These are phyloP conservation scores for Beauveria scarabaeidicola DNA, from an alignment of 2,329 filamentous ascomycete species.

Conservation along the genomic window DNA sequence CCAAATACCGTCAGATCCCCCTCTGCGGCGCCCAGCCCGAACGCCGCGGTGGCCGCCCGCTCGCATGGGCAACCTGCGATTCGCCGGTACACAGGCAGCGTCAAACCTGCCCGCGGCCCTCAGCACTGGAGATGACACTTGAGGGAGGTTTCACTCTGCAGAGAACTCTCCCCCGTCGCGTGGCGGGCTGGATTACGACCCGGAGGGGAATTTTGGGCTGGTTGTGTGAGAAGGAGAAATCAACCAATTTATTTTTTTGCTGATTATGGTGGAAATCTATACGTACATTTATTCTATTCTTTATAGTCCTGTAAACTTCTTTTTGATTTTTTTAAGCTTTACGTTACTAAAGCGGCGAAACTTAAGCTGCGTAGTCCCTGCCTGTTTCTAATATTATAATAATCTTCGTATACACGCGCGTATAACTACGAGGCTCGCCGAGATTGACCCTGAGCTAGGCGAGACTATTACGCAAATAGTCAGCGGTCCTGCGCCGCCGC, in stretches of 20 bases:
- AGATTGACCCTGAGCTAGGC: slow-evolving; percentile 65
- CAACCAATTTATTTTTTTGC: slow-evolving; percentile 32
- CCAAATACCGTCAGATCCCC: slow-evolving; percentile 49
- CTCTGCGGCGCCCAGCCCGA: slow-evolving; percentile 57
- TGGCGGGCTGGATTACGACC: slow-evolving; percentile 62
- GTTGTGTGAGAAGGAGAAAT: slow-evolving; percentile 46
- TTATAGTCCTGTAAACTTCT: neutral
- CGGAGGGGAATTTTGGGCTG: slow-evolving; percentile 49
- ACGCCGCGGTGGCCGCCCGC: slow-evolving; percentile 57
- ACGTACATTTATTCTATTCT: neutral
- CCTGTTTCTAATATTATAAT: fast-evolving
- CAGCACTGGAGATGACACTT: slow-evolving; percentile 62
- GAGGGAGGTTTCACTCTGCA: slow-evolving; percentile 67
- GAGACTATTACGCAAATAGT: slow-evolving; percentile 61
- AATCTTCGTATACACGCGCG: slow-evolving; percentile 55
- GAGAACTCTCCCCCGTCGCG: slow-evolving; percentile 61
- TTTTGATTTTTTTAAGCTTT: neutral
- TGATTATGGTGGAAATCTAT: neutral
- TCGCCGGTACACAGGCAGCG: slow-evolving; percentile 28
- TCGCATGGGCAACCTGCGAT: slow-evolving; percentile 61
- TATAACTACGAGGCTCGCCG: slow-evolving; percentile 58
- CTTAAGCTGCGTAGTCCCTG: fast-evolving
- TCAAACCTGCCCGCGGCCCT: slow-evolving; percentile 40
- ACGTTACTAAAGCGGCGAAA: too few relatives aligned
- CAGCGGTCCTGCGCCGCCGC: slow-evolving; percentile 43